These are phyloP conservation scores for Epichloe typhina DNA, from an alignment of 2,329 filamentous ascomycete genomes.

Conservation along the genomic window DNA sequence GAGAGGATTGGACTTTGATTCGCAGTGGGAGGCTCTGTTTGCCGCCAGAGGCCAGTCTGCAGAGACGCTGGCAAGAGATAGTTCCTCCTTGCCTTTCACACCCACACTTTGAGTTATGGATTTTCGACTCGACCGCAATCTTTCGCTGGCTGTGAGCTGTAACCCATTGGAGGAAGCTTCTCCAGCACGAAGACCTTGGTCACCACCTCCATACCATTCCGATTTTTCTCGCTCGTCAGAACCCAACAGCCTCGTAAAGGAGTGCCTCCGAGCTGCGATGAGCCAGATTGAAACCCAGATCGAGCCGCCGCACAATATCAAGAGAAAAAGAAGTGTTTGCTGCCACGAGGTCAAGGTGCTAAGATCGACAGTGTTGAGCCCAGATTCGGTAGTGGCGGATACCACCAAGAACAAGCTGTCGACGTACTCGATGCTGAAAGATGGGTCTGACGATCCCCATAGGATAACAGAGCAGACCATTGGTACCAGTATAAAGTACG, in stretches of 20 bases:
- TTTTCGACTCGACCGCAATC: not conserved
- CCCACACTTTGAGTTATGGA: not conserved
- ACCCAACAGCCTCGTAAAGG: slow-evolving; percentile 49
- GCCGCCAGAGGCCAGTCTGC: not conserved
- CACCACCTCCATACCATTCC: not conserved
- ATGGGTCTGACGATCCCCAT: slow-evolving; percentile 38
- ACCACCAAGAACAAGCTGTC: slow-evolving; percentile 55
- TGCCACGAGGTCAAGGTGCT: slow-evolving; percentile 53
- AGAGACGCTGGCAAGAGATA: not conserved
- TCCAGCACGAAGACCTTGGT: not conserved
- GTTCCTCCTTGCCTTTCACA: not conserved
- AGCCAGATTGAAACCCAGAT: slow-evolving; percentile 56
- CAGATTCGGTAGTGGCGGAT: slow-evolving; percentile 54
- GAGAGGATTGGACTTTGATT: not conserved
- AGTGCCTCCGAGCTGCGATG: slow-evolving; percentile 43
- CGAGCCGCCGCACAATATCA: slow-evolving; percentile 52
- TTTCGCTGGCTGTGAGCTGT: not conserved
- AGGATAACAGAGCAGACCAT: slow-evolving; percentile 47
- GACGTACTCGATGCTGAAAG: slow-evolving; percentile 39
- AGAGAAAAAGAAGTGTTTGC: slow-evolving; percentile 49
- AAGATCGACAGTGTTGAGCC: slow-evolving; percentile 54
- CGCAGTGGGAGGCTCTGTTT: not conserved
- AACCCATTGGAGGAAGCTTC: not conserved
- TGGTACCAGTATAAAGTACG: slow-evolving; percentile 47
- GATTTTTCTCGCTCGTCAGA: slow-evolving; percentile 22